Conservation (phyloP, 1,139 yeast genomes). For the Ashbya aceris region DNA sequence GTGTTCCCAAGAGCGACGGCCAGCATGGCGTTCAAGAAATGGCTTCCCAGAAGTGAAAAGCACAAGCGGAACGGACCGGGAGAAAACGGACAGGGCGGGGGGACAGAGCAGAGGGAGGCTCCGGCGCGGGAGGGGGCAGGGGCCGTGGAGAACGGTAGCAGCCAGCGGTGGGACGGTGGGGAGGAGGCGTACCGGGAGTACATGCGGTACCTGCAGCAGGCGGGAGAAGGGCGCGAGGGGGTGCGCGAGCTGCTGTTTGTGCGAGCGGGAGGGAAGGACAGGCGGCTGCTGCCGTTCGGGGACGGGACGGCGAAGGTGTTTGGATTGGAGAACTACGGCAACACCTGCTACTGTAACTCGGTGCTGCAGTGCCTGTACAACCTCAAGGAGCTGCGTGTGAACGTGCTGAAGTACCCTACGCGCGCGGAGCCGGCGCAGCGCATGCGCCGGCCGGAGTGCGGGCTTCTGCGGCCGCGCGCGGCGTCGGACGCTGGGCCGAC, state of each 20-base stretch:
- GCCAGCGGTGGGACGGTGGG: no score
- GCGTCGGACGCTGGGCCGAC: conserved; percentile 33
- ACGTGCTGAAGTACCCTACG: conserved; percentile 42
- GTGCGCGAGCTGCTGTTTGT: neutral
- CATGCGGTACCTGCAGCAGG: no score
- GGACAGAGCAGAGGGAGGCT: no score
- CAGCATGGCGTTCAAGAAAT: conserved; percentile 7
- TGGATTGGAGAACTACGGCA: conserved; percentile 94
- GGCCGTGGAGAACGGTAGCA: no score
- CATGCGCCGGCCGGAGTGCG: conserved; percentile 33
- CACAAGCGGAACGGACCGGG: conserved; percentile 1
- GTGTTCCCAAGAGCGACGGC: no score
- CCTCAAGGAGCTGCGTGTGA: conserved; percentile 56
- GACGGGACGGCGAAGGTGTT: conserved; percentile 66
- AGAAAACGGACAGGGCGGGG: no score
- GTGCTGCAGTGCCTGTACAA: conserved; percentile 81
- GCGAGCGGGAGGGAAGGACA: no score
- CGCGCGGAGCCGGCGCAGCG: conserved; percentile 25
- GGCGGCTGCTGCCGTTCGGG: conserved; percentile 36
- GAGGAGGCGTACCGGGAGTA: no score
- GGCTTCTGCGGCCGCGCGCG: conserved; percentile 39
- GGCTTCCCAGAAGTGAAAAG: conserved; percentile 8
- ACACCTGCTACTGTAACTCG: conserved; percentile 91
- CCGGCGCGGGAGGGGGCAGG: no score
- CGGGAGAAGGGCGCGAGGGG: no score